Conservation (phyloP, 805 yeast species). For the Candida anglica region DNA sequence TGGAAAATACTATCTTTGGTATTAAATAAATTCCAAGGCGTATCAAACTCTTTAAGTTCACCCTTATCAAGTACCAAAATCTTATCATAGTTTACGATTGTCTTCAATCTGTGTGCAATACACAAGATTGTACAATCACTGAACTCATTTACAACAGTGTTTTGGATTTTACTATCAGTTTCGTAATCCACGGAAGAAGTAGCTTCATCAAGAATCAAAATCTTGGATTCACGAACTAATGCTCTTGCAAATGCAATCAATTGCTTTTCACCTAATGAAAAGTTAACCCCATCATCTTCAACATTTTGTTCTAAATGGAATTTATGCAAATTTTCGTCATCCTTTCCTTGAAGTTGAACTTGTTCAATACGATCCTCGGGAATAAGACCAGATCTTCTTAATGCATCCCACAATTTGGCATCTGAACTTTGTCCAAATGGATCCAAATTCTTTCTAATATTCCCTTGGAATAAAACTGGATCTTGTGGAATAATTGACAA, state of each 20-base stretch:
- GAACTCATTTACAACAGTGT: constrained; percentile 28
- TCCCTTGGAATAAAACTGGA: constrained; percentile 57
- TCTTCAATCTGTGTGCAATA: constrained; percentile 37
- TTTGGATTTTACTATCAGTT: constrained; percentile 33
- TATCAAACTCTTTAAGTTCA: constrained; percentile 27
- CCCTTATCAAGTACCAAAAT: constrained; percentile 34
- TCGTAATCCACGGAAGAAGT: constrained; percentile 37
- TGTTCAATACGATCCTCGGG: constrained; percentile 20
- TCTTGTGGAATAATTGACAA: constrained; percentile 65
- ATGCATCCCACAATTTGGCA: constrained; percentile 48
- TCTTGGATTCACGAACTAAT: constrained; percentile 32
- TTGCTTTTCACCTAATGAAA: constrained; percentile 37
- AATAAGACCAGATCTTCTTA: constrained; percentile 50
- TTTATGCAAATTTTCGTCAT: constrained; percentile 20
- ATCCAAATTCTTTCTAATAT: constrained; percentile 53
- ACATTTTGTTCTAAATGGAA: constrained; percentile 35
- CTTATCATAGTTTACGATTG: constrained; percentile 31
- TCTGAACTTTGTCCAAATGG: constrained; percentile 51
- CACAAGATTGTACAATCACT: constrained; percentile 31
- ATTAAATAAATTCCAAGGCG: constrained; percentile 29
- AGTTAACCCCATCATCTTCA: constrained; percentile 33
- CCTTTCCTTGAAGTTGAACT: constrained; percentile 10
- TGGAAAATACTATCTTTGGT: constrained; percentile 22
- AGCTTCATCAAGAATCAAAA: constrained; percentile 37
- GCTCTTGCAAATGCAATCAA: constrained; percentile 36